Percentiles rank a stretch among this genome's conserved stretches.
Evolutionary conservation across 495 filamentous ascomycete genomes (phyloP).

Genomic region (Penicillium flavigenum): DNA sequence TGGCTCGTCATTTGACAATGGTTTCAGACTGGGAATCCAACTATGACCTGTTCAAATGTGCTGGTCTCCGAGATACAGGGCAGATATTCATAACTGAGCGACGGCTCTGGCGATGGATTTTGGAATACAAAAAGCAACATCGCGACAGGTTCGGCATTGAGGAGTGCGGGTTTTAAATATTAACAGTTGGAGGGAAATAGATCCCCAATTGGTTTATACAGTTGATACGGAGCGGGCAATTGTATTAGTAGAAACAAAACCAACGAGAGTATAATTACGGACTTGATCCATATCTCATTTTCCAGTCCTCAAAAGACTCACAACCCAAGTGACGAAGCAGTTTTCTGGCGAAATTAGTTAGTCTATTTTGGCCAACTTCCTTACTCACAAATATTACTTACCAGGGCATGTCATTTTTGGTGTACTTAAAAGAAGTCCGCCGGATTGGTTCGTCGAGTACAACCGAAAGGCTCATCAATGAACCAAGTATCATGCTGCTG

Average conservation of each 20-base stretch:
- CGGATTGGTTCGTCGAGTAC: slow-evolving; percentile 26
- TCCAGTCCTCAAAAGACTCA: not conserved
- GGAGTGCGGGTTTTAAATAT: too few relatives aligned
- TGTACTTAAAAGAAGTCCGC: slow-evolving; percentile 3
- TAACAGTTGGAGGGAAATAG: not conserved
- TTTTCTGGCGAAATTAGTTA: not conserved
- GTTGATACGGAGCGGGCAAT: not conserved
- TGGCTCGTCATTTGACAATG: slow-evolving; percentile 4
- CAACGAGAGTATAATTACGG: not conserved
- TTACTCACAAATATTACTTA: not conserved
- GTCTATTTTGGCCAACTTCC: not conserved
- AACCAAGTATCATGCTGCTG: slow-evolving; percentile 30
- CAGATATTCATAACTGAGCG: not conserved
- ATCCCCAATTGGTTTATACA: not conserved
- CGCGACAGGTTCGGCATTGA: not conserved
- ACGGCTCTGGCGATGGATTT: slow-evolving; percentile 4
- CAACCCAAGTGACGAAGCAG: not conserved
- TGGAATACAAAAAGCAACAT: not conserved
- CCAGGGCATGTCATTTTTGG: not conserved
- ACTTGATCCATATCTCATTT: not conserved
- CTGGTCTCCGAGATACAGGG: not conserved
- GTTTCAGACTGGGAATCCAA: not conserved
- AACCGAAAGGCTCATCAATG: slow-evolving; percentile 32
- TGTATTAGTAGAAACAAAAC: not conserved
- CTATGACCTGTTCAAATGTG: not conserved